Evolutionary conservation across 1,284 basidiomycete genomes (phyloP).

Genomic region (Stygiomarasmius scandens): DNA sequence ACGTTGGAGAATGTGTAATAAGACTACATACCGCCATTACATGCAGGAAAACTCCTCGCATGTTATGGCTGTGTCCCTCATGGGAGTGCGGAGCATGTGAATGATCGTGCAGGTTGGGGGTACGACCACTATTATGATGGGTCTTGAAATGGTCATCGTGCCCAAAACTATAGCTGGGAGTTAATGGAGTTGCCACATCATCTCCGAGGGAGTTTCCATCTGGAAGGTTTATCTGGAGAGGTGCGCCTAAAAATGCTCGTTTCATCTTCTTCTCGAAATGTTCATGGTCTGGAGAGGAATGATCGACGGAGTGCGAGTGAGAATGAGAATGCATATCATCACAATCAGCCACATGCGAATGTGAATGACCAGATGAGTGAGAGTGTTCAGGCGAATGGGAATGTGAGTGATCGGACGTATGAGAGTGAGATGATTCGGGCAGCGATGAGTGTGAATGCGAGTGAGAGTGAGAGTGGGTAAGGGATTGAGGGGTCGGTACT

Average conservation of each 20-base stretch:
- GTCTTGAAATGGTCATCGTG: slow-evolving; percentile 61
- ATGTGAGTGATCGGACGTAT: slow-evolving; percentile 29
- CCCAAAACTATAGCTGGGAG: slow-evolving; percentile 62
- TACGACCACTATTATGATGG: slow-evolving; percentile 53
- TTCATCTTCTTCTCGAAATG: slow-evolving; percentile 24
- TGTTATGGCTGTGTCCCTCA: slow-evolving; percentile 94
- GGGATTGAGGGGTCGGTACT: slow-evolving; percentile 20
- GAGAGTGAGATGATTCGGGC: slow-evolving; percentile 23
- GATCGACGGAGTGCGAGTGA: slow-evolving; percentile 21
- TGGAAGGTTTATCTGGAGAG: slow-evolving; percentile 29
- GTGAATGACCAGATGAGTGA: slow-evolving; percentile 25
- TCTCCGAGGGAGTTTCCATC: slow-evolving; percentile 18
- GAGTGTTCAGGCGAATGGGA: slow-evolving; percentile 39
- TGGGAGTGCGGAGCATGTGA: slow-evolving; percentile 48
- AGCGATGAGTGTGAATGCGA: slow-evolving; percentile 18
- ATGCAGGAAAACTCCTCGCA: slow-evolving; percentile 98
- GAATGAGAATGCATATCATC: slow-evolving; percentile 33
- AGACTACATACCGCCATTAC: slow-evolving; percentile 76
- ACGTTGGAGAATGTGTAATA: slow-evolving; percentile 6
- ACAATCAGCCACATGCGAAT: slow-evolving; percentile 16
- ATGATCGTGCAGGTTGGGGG: slow-evolving; percentile 59
- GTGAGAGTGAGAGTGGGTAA: slow-evolving; percentile 35
- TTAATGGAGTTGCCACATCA: slow-evolving; percentile 46
- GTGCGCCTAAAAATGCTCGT: slow-evolving; percentile 34
- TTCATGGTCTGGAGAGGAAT: slow-evolving; percentile 1